Evolutionary conservation across 2,329 filamentous ascomycete genomes (phyloP), one percentile per base, ranked within the genome.

Genomic region (Penicillium hesseltinei): DNA sequence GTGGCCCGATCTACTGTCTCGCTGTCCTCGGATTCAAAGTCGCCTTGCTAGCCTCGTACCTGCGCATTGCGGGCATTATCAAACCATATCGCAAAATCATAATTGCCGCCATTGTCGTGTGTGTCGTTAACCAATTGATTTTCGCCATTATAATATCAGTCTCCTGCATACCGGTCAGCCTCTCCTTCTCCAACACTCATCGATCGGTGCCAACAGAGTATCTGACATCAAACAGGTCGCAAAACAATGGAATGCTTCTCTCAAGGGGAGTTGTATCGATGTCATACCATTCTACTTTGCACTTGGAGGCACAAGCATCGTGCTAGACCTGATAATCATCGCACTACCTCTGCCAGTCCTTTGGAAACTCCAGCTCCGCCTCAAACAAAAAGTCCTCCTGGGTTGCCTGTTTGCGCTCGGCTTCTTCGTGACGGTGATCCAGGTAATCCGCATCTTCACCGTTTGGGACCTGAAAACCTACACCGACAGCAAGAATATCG

Each of bases 371-470:
- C 59, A 60, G 38, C 57, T 69, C 4, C 51, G 31, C 1, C 21
- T 25, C 3, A 54, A 52, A 23, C 64, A 69, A 39, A 69, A 67
- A 43, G 56, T 75, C 3, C 72, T 78, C 3, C 69, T 82, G 0
- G 68, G 75, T 0, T 68, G 68, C 5, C 69, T 82, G 29, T 82
- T 82, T 63, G 71, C 73, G 3, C 72, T 83, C 25, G 81, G 81
- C n/a, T 68, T 79, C 51, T 82, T 83, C 69, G 76, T 82, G 43
- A 81, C 78, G 5, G 60, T 80, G 46, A 80, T 82, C 55, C 80
- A 82, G 62, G 76, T 81, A 55, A 74, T 83, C 58, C 80, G 80
- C 15, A 79, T 82, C 56, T 74, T 78, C 55, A 81, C 77, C n/a
- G 77, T 83, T 59, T 71, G 72, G 38, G 73, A 70, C 15, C 73